A percentile compares a stretch with the other conserved stretches of the same genome.
Conservation (phyloP, 192 early-diverging fungal species). For the Podila verticillata region DNA sequence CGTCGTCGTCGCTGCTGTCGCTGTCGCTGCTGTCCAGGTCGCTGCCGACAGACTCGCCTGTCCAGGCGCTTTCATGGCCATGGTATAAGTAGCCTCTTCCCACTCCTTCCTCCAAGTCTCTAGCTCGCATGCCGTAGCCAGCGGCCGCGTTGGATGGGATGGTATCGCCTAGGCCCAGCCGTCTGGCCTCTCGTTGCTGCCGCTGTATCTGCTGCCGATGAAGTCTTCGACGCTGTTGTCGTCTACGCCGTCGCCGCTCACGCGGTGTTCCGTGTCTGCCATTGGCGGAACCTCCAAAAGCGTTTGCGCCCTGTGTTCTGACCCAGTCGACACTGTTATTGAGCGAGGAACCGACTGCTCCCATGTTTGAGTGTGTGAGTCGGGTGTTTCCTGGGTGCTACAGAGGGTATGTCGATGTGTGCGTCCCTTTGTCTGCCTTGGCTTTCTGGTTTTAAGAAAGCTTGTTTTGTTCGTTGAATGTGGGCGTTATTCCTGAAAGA, state of each 20-base stretch:
- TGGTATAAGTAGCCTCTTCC: neutral
- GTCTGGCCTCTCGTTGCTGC: neutral
- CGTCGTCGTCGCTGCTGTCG: slow-evolving; percentile 15
- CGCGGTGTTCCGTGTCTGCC: neutral
- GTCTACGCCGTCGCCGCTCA: neutral
- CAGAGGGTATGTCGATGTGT: too few species aligned
- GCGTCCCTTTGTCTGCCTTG: neutral
- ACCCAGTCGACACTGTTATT: slow-evolving; percentile 22
- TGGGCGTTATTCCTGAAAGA: too few species aligned
- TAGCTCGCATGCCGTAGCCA: neutral
- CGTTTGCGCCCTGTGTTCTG: slow-evolving; percentile 8
- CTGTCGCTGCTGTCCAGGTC: slow-evolving; percentile 19
- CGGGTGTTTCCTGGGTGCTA: too few species aligned
- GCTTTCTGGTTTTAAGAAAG: too few species aligned
- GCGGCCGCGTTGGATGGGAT: neutral
- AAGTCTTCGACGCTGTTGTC: neutral
- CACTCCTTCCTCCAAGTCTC: slow-evolving; percentile 15
- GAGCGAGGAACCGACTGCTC: slow-evolving; percentile 42
- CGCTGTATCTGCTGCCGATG: slow-evolving; percentile 7
- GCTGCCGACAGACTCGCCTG: slow-evolving; percentile 5
- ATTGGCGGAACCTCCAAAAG: neutral
- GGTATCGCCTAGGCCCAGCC: neutral
- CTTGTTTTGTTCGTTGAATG: too few species aligned
- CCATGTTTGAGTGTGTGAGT: slow-evolving; percentile 21
- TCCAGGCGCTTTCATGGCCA: slow-evolving; percentile 2